Conservation (phyloP, 495 filamentous ascomycete species). For the Xeromyces bisporus region DNA sequence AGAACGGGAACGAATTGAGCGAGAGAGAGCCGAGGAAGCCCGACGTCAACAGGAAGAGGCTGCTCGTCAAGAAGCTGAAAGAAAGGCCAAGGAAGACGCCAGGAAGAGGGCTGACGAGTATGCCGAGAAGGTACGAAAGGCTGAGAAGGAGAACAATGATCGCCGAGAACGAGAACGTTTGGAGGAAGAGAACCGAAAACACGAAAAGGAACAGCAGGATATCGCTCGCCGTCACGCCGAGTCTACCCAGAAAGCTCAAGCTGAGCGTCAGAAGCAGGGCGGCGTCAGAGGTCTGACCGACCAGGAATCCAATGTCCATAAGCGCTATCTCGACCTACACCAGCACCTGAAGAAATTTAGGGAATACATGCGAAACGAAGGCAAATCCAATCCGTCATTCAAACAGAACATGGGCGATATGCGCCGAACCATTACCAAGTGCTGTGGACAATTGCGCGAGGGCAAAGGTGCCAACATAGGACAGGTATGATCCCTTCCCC, state of each 20-base stretch:
- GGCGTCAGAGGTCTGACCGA: slow-evolving; percentile 12
- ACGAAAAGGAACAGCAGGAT: slow-evolving; percentile 19
- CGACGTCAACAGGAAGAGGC: slow-evolving; percentile 21
- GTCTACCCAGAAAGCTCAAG: slow-evolving; percentile 13
- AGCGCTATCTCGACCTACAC: slow-evolving; percentile 54
- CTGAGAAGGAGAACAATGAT: slow-evolving; percentile 32
- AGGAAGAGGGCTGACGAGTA: slow-evolving; percentile 20
- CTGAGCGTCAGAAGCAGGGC: slow-evolving; percentile 13
- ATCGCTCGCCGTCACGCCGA: slow-evolving; percentile 9
- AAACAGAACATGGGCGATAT: slow-evolving; percentile 58
- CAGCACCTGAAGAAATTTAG: slow-evolving; percentile 56
- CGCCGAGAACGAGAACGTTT: slow-evolving; percentile 28
- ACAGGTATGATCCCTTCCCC: slow-evolving; percentile 17
- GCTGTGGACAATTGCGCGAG: slow-evolving; percentile 55
- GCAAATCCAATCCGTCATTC: slow-evolving; percentile 34
- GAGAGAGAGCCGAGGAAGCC: slow-evolving; percentile 20
- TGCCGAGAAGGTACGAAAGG: slow-evolving; percentile 24
- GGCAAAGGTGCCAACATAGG: slow-evolving; percentile 43
- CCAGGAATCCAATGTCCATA: slow-evolving; percentile 28
- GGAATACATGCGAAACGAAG: slow-evolving; percentile 29
- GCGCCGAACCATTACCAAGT: slow-evolving; percentile 52
- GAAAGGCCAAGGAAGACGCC: slow-evolving; percentile 26
- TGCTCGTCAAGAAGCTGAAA: slow-evolving; percentile 27
- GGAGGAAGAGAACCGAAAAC: slow-evolving; percentile 25
- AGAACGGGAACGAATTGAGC: slow-evolving; percentile 22